Evolutionary conservation across 179 eudicot species (phyloP), one percentile per base, ranked within the genome.

Genomic region (Nepenthes alata): DNA sequence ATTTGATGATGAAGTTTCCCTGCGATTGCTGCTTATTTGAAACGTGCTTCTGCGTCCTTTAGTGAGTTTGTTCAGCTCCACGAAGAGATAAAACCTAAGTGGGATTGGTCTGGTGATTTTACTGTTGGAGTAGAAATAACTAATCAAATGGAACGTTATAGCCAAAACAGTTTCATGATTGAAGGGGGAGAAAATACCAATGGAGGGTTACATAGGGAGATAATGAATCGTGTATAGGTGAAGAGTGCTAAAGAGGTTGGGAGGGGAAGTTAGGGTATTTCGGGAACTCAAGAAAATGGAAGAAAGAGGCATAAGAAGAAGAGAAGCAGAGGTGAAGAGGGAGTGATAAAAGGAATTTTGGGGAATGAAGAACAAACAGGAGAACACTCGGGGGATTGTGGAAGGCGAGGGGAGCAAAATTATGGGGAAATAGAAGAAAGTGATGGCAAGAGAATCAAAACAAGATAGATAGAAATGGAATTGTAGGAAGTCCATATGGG

Each of bases 1-100:
- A 11, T 51, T 71, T 0, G 87, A 84, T 59, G 76, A 80, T 56
- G 87, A 78, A 45, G 85, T 87, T 25, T 67, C 88, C 74, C 78
- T 53, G 73, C 88, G 0, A 75, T 77, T 57, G 59, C 75, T 63
- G 63, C 76, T 0, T 80, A 87, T 62, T 72, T 84, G 49, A 71
- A 59, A 35, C 90, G 85, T 5, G 66, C 95, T 49, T 67, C 86
- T 2, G 79, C 68, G 7, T 70, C 85, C 0, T 82, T 87, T 48
- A 48, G 66, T 36, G 83, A 80, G 12, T 75, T 84, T 39, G 85
- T 69, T 60, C 75, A 70, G 50, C 63, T 82, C 47, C 87, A 72
- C 47, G 62, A 75, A 67, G 67, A 80, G 61, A 67, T 56, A 7
- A 72, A 69, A 12, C 61, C 49, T 2, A 61, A 60, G 15, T 54